Evolutionary conservation across 1,284 basidiomycete species (phyloP), one percentile per base, ranked within the genome.

Genomic region (Microstroma glucosiphilum): DNA sequence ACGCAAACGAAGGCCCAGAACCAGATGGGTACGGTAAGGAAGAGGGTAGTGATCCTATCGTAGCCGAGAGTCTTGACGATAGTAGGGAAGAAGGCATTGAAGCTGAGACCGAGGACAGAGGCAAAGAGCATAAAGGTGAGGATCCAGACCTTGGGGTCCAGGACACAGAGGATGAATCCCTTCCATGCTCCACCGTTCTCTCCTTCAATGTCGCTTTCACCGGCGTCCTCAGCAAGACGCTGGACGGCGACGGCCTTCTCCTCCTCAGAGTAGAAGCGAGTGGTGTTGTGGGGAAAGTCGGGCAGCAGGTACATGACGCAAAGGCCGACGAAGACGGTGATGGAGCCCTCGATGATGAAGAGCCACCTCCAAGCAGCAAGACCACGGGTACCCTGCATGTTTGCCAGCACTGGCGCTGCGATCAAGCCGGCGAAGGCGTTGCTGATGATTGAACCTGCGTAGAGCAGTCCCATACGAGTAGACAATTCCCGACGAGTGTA

Each of bases 201-300:
- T n/a, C 60, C 57, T 6, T 61, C 51, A n/a, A 58, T 55, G 84
- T 84, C 7, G 8, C 42, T 21, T 21, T 61, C 37, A 82, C 87
- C 66, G 86, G 85, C 76, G 74, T 89, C 59, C 90, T 68, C 62
- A 12, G 56, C 60, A 9, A 75, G 48, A 17, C 72, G 59, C 54
- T 67, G 62, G 37, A 72, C 68, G 4, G 71, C 70, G 19, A 75
- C 25, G 17, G 58, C 30, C 3, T 64, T 51, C 43, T 75, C 71
- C 40, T 68, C 66, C 2, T 48, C 40, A 6, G 62, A 65, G n/a
- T 73, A 43, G 42, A 65, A 70, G 51, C 60, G 26, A 21, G 48
- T 62, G 17, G 72, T 64, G 57, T 73, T 75, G 15, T 68, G 60
- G 0, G 72, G 72, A 59, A 70, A 70, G 40, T 73, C 68, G 12